Percentiles rank a stretch among this genome's conserved stretches.
phyloP scores from a whole-genome alignment of 352 stramenopile genomes.

The Globisporangium yorkense region DNA sequence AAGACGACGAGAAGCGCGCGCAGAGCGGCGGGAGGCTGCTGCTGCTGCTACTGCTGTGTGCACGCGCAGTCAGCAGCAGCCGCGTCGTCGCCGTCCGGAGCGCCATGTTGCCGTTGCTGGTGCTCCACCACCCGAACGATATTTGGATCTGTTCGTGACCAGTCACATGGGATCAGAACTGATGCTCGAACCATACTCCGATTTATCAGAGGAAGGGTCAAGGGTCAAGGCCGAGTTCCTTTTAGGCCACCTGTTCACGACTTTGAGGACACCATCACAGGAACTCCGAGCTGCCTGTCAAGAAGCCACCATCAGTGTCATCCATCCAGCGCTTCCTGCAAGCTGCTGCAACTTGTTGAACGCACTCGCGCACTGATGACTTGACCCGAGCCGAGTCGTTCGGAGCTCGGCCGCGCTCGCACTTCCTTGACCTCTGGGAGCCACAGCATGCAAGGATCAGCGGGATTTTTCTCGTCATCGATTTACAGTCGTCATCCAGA shows the following conservation, averaged over 20 bases:
- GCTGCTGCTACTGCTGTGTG: neutral
- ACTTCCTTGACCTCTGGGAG: too few relatives aligned
- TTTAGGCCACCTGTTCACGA: too few relatives aligned
- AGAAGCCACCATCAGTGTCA: too few relatives aligned
- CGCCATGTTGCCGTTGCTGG: slow-evolving; percentile 5
- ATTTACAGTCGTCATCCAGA: neutral
- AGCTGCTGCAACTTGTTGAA: too few relatives aligned
- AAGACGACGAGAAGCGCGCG: slow-evolving; percentile 23
- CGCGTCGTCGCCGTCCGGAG: slow-evolving; percentile 14
- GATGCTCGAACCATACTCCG: neutral
- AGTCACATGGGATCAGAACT: neutral
- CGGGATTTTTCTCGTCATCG: neutral
- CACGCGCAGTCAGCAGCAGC: slow-evolving; percentile 4
- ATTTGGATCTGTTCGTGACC: neutral
- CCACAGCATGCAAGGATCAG: neutral
- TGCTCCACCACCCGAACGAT: slow-evolving; percentile 2
- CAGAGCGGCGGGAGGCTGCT: neutral
- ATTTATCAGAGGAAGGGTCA: too few relatives aligned
- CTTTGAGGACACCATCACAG: too few relatives aligned
- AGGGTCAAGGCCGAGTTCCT: too few relatives aligned
- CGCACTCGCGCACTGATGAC: too few relatives aligned
- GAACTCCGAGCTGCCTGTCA: too few relatives aligned
- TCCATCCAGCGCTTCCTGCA: too few relatives aligned
- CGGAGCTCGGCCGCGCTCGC: too few relatives aligned
- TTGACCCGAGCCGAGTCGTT: too few relatives aligned